Conservation (phyloP, 257 asterid species). For the Anisodus tanguticus region DNA sequence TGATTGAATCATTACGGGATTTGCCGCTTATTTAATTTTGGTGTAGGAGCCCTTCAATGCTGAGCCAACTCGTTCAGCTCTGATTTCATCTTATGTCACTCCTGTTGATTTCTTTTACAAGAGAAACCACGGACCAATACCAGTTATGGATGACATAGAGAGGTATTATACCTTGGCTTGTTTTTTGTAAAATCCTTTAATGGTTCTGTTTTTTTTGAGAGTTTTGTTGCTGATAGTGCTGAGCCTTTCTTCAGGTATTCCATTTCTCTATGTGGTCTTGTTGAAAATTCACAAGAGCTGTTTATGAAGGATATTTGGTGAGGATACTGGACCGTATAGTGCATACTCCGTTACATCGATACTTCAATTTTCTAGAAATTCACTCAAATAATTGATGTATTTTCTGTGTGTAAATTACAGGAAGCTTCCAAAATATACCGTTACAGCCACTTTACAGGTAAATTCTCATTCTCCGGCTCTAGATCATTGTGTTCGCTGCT, state of each 20-base stretch:
- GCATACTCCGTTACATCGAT: background rate
- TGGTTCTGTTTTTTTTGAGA: background rate
- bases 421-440: constrained; percentile 77
- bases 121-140: constrained; percentile 98
- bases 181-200: constrained; percentile 17
- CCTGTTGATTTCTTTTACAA: constrained; percentile 87
- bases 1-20: background rate
- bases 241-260: constrained; percentile 62
- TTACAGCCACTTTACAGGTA: constrained; percentile 96
- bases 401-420: constrained; percentile 47
- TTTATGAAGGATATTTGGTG: constrained; percentile 87
- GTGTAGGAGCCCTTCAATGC: constrained; percentile 94
- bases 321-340: constrained; percentile 33
- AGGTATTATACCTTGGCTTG: constrained; percentile 48
- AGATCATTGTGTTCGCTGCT: background rate
- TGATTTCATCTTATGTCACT: constrained; percentile 76
- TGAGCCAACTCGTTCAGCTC: constrained; percentile 75
- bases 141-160: constrained; percentile 72
- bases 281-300: constrained; percentile 52
- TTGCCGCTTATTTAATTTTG: background rate
- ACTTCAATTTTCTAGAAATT: background rate
- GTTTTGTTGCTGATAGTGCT: constrained; percentile 32
- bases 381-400: constrained; percentile 9
- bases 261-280: constrained; percentile 62
- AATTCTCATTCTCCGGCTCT: background rate